Evolutionary conservation across 768 basidiomycete species (phyloP).

Genomic region (Infundibulicybe gibba): DNA sequence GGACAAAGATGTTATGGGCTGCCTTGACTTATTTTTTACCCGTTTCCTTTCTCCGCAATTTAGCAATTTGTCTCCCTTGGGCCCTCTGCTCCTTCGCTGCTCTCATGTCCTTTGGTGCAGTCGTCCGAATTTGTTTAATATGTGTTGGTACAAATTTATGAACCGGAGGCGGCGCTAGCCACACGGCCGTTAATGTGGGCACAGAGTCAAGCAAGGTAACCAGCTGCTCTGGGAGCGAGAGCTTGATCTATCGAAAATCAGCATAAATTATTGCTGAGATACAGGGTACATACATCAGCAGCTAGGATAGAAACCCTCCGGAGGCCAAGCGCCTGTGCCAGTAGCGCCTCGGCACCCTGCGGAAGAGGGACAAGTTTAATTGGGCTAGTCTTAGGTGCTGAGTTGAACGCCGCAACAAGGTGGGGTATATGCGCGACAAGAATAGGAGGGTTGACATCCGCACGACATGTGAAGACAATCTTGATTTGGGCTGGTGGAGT

Average conservation of each 20-base stretch:
- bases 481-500: slow-evolving; percentile 22
- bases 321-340: slow-evolving; percentile 64
- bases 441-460: slow-evolving; percentile 70
- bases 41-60: slow-evolving; percentile 19
- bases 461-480: slow-evolving; percentile 66
- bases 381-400: slow-evolving; percentile 25
- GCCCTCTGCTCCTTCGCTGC: slow-evolving; percentile 56
- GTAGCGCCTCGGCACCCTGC: slow-evolving; percentile 54
- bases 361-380: slow-evolving; percentile 65
- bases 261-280: slow-evolving; percentile 13
- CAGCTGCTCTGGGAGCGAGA: slow-evolving; percentile 33
- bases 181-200: slow-evolving; percentile 59
- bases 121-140: slow-evolving; percentile 77
- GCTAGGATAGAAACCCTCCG: slow-evolving; percentile 65
- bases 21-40: no score
- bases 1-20: no score
- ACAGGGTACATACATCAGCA: slow-evolving; percentile 50
- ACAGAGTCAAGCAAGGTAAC: slow-evolving; percentile 42
- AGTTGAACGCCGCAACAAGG: slow-evolving; percentile 76
- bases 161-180: slow-evolving; percentile 41
- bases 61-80: slow-evolving; percentile 47
- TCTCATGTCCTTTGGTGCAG: slow-evolving; percentile 77
- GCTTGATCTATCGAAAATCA: slow-evolving; percentile 25
- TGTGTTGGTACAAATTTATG: slow-evolving; percentile 60
- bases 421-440: slow-evolving; percentile 75